Evolutionary conservation across 2,329 filamentous ascomycete species (phyloP), one percentile per base, ranked within the genome.

Genomic region (Phialocephala sp.): DNA sequence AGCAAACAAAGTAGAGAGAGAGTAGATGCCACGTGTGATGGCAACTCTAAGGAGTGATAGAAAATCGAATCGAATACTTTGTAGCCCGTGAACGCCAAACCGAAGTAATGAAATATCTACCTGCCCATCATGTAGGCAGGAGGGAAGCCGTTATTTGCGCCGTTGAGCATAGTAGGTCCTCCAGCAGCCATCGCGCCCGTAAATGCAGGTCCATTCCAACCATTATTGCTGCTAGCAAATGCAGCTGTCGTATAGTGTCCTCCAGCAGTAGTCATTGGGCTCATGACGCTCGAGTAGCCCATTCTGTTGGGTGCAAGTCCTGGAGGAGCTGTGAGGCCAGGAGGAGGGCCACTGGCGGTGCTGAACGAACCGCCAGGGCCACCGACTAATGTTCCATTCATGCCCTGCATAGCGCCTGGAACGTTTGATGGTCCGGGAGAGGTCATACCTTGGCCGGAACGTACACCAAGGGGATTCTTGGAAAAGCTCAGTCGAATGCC

Each of bases 401-500:
- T 87, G 37, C 85, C 85, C 45, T 82, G 82, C 72, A 89, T 79
- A 20, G 76, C 74, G 24, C 77, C 75, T 32, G 76, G 74, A 64
- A 83, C 79, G 32, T 79, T 79, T 9, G 82, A 75, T n/a, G 80
- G 71, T 57, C 72, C 70, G 59, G 41, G 82, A 55, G 72, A 69
- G 50, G 64, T 62, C 69, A 75, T 73, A 12, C 73, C 83, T 74
- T 94, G 92, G 32, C 88, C 89, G 1, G 91, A 93, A 55, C 95
- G 90, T 35, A 98, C 94, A 24, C 95, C 95, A 1, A 98, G 85
- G 0, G 95, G 95, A 73, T 98, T 98, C 82, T 98, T 98, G 36
- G 94, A 97, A 78, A 97, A 99, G 78, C 93, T 97, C 63, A 99
- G 83, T 27, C 95, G 90, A 73, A 99, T 97, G 39, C 95, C 95